Evolutionary conservation across 2,329 filamentous ascomycete species (phyloP), one percentile per base, ranked within the genome.

Genomic region (Microdochium trichocladiopsis): DNA sequence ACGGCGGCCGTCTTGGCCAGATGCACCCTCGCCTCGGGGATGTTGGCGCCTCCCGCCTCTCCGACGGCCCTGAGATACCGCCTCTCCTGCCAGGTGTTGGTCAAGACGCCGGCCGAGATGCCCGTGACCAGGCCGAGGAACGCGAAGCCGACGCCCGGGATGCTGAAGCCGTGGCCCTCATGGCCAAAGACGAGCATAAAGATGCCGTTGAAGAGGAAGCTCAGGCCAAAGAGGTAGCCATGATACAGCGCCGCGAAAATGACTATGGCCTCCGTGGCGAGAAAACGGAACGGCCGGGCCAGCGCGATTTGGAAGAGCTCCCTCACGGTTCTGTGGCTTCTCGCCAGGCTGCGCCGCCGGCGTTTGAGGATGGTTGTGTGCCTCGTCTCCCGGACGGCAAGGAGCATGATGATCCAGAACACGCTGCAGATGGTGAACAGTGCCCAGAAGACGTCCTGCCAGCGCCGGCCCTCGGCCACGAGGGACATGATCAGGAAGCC

Each of bases 171-270:
- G 51, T 68, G 71, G 1, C 74, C 74, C 16, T 61, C 57, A 8
- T 65, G 59, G 1, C 74, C 72, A 52, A 78, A 78, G 0, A 78
- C 75, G 21, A 78, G 65, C 21, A 69, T 65, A 52, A 78, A 78
- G 0, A 73, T 74, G 3, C 69, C 71, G 52, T 76, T 77, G 63
- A 77, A 77, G 0, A 76, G 63, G 51, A 77, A 78, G 1, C 71
- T 74, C 9, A 77, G 53, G 2, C 74, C 74, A 49, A 77, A 77
- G 2, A 77, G 61, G 53, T 74, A 76, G 3, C 72, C 74, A 48
- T 77, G 77, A 58, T 75, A 77, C 1, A 74, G 57, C 2, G 74
- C 73, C n/a, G 66, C 69, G 33, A 74, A 74, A 16, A 73, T 67
- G 25, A 75, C 70, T 45, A 77, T 77, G 33, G 72, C 70, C 56